phyloP scores from a whole-genome alignment of 2,329 filamentous ascomycete genomes.

The Zasmidium citrigriseum region DNA sequence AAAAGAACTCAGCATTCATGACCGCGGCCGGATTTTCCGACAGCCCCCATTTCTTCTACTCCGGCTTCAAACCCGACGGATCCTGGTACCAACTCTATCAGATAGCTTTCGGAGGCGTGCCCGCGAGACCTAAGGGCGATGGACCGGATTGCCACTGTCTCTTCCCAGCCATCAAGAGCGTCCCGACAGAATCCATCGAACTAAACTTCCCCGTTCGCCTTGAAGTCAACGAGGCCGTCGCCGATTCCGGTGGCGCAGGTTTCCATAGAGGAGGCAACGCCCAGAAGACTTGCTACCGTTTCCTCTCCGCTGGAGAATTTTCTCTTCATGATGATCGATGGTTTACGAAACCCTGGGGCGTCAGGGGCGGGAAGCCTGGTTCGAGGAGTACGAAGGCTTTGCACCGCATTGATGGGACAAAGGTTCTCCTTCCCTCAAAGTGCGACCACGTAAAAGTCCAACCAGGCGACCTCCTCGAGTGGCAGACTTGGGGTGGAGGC shows the following conservation, averaged over 20 bases:
- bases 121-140: constrained; percentile 28
- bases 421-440: constrained; percentile 22
- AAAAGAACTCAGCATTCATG: constrained; percentile 30
- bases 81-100: constrained; percentile 49
- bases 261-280: constrained; percentile 28
- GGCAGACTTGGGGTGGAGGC: constrained; percentile 30
- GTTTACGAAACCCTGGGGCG: constrained; percentile 30
- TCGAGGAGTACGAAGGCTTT: constrained; percentile 26
- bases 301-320: constrained; percentile 28
- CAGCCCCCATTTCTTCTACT: constrained; percentile 32
- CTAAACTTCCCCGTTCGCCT: constrained; percentile 29
- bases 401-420: constrained; percentile 19
- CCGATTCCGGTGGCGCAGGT: constrained; percentile 27
- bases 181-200: constrained; percentile 30
- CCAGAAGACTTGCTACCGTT: constrained; percentile 27
- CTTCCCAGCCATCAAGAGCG: constrained; percentile 30
- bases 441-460: constrained; percentile 30
- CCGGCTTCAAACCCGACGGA: constrained; percentile 43
- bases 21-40: constrained; percentile 30
- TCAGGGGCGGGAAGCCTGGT: constrained; percentile 27
- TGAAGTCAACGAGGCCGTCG: constrained; percentile 30
- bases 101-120: constrained; percentile 30
- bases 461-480: constrained; percentile 27
- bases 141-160: constrained; percentile 31
- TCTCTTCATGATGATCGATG: constrained; percentile 29